Base-by-base conservation (phyloP, 768 basidiomycete genomes). In the Termitomyces sp. region DNA sequence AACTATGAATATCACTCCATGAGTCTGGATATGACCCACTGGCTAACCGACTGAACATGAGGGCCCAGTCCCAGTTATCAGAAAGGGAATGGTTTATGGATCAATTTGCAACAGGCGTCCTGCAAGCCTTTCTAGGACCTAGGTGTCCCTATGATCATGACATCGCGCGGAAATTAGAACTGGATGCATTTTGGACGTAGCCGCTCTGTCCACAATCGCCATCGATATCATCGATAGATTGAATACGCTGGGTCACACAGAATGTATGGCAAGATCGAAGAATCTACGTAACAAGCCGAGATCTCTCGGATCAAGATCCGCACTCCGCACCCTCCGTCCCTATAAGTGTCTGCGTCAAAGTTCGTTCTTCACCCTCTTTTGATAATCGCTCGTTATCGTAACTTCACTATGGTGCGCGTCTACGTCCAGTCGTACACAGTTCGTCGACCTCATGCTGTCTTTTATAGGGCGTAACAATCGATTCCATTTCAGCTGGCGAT, bases 241-340 rank as follows among this genome's bases (percentile, higher is more conserved):
- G 46, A 38, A 51, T 28, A 40, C 42, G 22, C 22, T 28, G 41
- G 21, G 28, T 26, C 32, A 30, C 21, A 22, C 45, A 46, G 30
- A 47, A 32, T 51, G 42, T 58, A 51, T 37, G 35, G 35, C 45
- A 58, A 30, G 57, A 62, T 60, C 59, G 62, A 60, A 62, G 62
- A 49, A 21, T 42, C 47, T 48, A n/a, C 32, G 32, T 32, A 47
- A 46, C 45, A 34, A 30, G 58, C 70, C 70, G 69, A 72, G 70
- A 72, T 71, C 68, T 65, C 60, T 83, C 82, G 79, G 82, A 87
- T 87, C 85, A 81, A 83, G 85, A 85, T 87, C 85, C 82, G 83
- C 74, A 78, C 76, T 78, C 80, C 78, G 81, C 79, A 72, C 65
- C 66, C 65, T 69, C 67, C 67, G 62, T 62, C 64, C 65, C 65